These are phyloP conservation scores for Oryza officinalis DNA, from an alignment of 176 grass and related monocot species.

Conservation along the genomic window DNA sequence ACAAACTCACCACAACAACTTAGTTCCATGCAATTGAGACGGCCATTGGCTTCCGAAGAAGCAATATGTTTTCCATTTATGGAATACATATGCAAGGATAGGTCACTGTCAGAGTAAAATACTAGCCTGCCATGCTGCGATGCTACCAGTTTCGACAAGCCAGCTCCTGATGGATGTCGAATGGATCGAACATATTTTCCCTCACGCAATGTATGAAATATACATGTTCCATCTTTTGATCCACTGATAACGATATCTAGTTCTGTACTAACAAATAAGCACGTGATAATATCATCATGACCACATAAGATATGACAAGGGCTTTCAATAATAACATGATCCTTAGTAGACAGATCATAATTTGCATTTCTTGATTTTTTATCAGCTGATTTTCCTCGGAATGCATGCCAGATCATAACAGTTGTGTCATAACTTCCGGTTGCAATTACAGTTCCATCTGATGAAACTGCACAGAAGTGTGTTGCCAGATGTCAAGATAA, in stretches of 20 bases:
- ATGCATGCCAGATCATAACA: slow-evolving; percentile 91
- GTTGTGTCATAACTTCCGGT: slow-evolving; percentile 98
- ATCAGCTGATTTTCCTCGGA: slow-evolving; percentile 62
- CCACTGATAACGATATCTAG: slow-evolving; percentile 95
- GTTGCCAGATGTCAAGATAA: slow-evolving; percentile 29
- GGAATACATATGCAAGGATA: slow-evolving; percentile 89
- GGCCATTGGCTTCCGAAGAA: slow-evolving; percentile 66
- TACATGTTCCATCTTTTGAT: slow-evolving; percentile 98
- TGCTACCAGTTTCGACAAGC: slow-evolving; percentile 76
- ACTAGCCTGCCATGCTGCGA: slow-evolving; percentile 86
- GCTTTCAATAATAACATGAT: slow-evolving; percentile 76
- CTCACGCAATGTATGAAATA: slow-evolving; percentile 82
- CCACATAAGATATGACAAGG: slow-evolving; percentile 95
- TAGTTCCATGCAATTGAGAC: slow-evolving; percentile 92
- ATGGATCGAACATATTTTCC: slow-evolving; percentile 86
- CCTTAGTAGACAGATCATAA: slow-evolving; percentile 64
- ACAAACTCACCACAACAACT: slow-evolving; percentile 92
- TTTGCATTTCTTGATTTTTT: slow-evolving; percentile 64
- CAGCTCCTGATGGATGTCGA: slow-evolving; percentile 65
- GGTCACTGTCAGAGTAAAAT: slow-evolving; percentile 77
- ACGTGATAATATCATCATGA: slow-evolving; percentile 95
- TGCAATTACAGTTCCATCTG: slow-evolving; percentile 86
- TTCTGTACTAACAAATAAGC: slow-evolving; percentile 90
- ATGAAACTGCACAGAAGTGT: slow-evolving; percentile 72
- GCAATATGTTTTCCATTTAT: slow-evolving; percentile 91